Evolutionary conservation across 768 basidiomycete species (phyloP), one percentile per base, ranked within the genome.

Genomic region (Megacollybia marginata): DNA sequence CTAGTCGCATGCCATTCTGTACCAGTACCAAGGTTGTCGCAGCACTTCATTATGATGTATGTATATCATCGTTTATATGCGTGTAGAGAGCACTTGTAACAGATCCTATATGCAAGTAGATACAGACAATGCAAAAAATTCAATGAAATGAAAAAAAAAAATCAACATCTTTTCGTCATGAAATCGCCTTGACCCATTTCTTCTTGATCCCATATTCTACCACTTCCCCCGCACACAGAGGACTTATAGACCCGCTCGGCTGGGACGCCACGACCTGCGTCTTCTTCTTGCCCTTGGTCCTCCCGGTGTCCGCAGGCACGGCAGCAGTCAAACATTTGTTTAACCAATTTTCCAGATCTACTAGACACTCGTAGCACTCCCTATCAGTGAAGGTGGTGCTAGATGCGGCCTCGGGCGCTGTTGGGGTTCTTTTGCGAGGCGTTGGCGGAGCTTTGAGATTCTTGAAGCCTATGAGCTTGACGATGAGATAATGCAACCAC

Each of bases 401-500:
- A 13, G 56, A 28, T 6, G 57, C 18, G 20, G 15, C 15, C 13
- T 11, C 33, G 6, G 23, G 12, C 48, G 35, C 20, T 32, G 12
- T 33, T 9, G n/a, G 40, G 16, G 31, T 15, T 20, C 42, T 71
- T 60, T 71, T 78, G 35, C 75, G 69, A 47, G 69, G 62, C 13
- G 52, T 59, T 16, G 66, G 52, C 1, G 87, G 82, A 34, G 72
- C 67, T 54, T 78, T 82, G 28, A 94, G 68, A 38, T 77, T 76
- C 63, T 92, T 92, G 33, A 72, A 72, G 20, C 78, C 68, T 2
- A 94, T 67, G 20, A 94, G 74, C 65, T 92, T 92, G 47, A 66
- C 64, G n/a, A 70, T 63, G 48, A 96, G 71, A 65, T 94, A 93
- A 58, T 93, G 89, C 16, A 95, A 68, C 93, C 93, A 96, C 93